These are phyloP conservation scores for Phytophthora niederhauseri DNA, from an alignment of 352 stramenopile genomes.

Conservation along the genomic window DNA sequence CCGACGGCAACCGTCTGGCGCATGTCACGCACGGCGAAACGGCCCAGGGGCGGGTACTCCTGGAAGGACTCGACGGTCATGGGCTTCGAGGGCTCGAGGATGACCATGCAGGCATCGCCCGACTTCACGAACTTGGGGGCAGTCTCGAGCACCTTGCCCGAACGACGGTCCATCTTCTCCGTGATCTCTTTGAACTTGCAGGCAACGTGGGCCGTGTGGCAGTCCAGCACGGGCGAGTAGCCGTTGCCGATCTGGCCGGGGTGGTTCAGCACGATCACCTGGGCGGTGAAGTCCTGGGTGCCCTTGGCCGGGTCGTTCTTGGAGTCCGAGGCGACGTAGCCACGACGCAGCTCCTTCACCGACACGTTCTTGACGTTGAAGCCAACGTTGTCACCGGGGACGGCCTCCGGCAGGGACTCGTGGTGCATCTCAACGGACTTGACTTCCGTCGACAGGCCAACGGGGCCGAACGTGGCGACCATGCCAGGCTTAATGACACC, in stretches of 20 bases:
- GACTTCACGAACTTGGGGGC: constrained; percentile 96
- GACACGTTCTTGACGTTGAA: constrained; percentile 98
- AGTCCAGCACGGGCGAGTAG: constrained; percentile 97
- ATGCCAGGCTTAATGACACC: constrained; percentile 96
- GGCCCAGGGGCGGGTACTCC: constrained; percentile 96
- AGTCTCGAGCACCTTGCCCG: constrained; percentile 95
- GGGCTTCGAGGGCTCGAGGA: constrained; percentile 93
- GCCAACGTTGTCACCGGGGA: constrained; percentile 96
- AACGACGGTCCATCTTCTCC: constrained; percentile 97
- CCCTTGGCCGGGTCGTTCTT: constrained; percentile 92
- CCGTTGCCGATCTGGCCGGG: constrained; percentile 92
- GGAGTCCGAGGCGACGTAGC: constrained; percentile 94
- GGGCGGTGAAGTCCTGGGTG: constrained; percentile 92
- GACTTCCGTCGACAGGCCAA: constrained; percentile 92
- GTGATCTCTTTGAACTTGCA: constrained; percentile 96
- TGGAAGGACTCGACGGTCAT: constrained; percentile 97
- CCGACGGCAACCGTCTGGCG: constrained; percentile 96
- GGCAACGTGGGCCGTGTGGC: constrained; percentile 97
- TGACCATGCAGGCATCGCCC: constrained; percentile 97
- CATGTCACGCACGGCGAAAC: constrained; percentile 98
- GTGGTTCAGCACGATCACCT: constrained; percentile 98
- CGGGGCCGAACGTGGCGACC: constrained; percentile 91
- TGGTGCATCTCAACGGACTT: constrained; percentile 98
- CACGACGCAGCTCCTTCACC: constrained; percentile 94
- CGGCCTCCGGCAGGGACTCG: constrained; percentile 90